A percentile compares a stretch with the other conserved stretches of the same genome.
These are phyloP conservation scores for Saccharomyces hybrid DNA, from an alignment of 1,139 yeast species.

Conservation along the genomic window DNA sequence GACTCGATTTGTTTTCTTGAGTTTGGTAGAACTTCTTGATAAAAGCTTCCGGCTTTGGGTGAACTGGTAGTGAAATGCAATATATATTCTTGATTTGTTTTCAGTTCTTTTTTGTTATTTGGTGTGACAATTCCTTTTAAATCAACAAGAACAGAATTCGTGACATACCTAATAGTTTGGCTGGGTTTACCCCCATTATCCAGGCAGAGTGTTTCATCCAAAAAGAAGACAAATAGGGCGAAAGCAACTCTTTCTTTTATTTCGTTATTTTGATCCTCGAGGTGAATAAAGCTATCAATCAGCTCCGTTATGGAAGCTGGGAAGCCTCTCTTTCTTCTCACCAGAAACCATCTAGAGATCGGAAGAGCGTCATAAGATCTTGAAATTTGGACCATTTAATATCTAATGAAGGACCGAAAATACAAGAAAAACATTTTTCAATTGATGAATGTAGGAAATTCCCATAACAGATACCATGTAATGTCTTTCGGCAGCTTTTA, in stretches of 20 bases:
- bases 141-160: conserved; percentile 18
- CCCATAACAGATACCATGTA: conserved; percentile 32
- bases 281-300: conserved; percentile 13
- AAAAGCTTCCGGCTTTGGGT: conserved; percentile 16
- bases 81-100: conserved; percentile 8
- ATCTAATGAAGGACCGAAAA: conserved; percentile 19
- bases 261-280: conserved; percentile 10
- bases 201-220: conserved; percentile 17
- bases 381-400: conserved; percentile 14
- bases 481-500: conserved; percentile 20
- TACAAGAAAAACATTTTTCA: conserved; percentile 27
- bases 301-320: conserved; percentile 14
- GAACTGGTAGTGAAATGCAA: conserved; percentile 15
- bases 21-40: conserved; percentile 15
- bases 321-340: conserved; percentile 15
- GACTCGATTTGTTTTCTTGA: conserved; percentile 14
- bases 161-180: conserved; percentile 6
- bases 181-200: conserved; percentile 8
- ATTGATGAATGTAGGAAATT: conserved; percentile 9
- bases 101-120: conserved; percentile 10
- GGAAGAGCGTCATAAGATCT: no score
- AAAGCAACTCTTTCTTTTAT: conserved; percentile 13
- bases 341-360: no score
- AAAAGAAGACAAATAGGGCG: conserved; percentile 20
- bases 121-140: conserved; percentile 13